Evolutionary conservation across 2,329 filamentous ascomycete species (phyloP), one percentile per base, ranked within the genome.

Genomic region (Daldinia sp.): DNA sequence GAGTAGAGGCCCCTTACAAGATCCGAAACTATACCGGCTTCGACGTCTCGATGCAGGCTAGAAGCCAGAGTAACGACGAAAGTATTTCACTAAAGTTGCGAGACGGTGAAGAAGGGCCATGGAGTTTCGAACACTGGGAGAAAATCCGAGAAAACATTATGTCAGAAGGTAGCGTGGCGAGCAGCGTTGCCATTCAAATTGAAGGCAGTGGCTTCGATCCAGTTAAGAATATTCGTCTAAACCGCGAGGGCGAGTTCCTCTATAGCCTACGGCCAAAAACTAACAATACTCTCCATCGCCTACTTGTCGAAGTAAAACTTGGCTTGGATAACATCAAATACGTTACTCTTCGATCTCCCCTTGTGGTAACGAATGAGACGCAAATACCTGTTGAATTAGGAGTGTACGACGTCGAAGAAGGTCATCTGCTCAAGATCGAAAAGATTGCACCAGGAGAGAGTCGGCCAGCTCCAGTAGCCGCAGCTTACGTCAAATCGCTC

Each of bases 261-360:
- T 99, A 97, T 79, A 92, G 90, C 51, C 83, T 99, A 45, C 91
- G 92, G 61, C 95, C 96, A 2, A 92, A 93, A 75, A 90, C 93
- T 64, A 91, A 97, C 72, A 86, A 91, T 61, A 85, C 97, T 2
- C 84, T 94, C 67, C 96, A 99, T 76, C 90, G 94, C 19, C 85
- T 99, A 15, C 87, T 98, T 21, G 94, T 98, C 0, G 95, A 99
- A 59, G 90, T 99, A 54, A 92, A 87, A 54, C 84, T 99, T 21
- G 95, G 93, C n/a, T 81, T 87, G 0, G 94, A 99, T 80, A 98
- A 98, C 72, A 92, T 99, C 79, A 99, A 99, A 80, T 96, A 96
- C 75, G 96, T 99, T 73, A 99, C 94, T 1, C 89, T 99, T 72
- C 87, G 95, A 23, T 98, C 94, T 15, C 95, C 95, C 0, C 81